Evolutionary conservation across 306 rosid species (phyloP), one percentile per base, ranked within the genome.

Genomic region (Fragaria vesca): DNA sequence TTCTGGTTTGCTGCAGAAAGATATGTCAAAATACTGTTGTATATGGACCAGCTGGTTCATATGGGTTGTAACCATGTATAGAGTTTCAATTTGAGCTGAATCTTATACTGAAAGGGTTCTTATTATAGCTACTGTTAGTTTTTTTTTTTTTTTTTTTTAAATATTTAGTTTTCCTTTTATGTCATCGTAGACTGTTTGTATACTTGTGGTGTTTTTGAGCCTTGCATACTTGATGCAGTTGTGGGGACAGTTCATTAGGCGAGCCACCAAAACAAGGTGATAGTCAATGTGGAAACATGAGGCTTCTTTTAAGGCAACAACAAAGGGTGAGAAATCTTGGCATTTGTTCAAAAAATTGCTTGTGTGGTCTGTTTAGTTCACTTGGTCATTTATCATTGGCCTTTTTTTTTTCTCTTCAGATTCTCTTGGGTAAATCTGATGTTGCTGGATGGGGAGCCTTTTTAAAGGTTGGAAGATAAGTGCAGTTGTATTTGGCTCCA

Each of bases 401-500:
- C 66, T 62, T 75, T 76, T 74, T 62, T 75, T 62, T 75, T 76
- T 74, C 74, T 0, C 42, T 67, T 74, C 88, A 95, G 98, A 92
- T 92, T 87, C 97, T 95, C 75, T 84, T 95, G 86, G 92, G 88
- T 28, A 91, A 89, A 84, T 95, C 98, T 72, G 98, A 95, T 88
- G 90, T 95, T 83, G 96, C 97, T 66, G 98, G 98, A 83, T 95
- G 98, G 98, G 98, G 98, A 78, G 98, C 98, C 51, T 95, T 95
- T 81, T 82, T 95, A 78, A 95, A 95, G 98, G 98, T 95, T 62
- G 13, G 73, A 69, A 77, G 73, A 66, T 74, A 66, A 51, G 42
- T 30, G 34, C 57, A 20, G 52, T 74, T 67, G 38, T 71, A 46
- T 50, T 47, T 80, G 75, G 18, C 80, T 80, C 65, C 66, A 36